These are phyloP conservation scores for Lactifluus rugatus DNA, from an alignment of 768 basidiomycete genomes.

Conservation along the genomic window DNA sequence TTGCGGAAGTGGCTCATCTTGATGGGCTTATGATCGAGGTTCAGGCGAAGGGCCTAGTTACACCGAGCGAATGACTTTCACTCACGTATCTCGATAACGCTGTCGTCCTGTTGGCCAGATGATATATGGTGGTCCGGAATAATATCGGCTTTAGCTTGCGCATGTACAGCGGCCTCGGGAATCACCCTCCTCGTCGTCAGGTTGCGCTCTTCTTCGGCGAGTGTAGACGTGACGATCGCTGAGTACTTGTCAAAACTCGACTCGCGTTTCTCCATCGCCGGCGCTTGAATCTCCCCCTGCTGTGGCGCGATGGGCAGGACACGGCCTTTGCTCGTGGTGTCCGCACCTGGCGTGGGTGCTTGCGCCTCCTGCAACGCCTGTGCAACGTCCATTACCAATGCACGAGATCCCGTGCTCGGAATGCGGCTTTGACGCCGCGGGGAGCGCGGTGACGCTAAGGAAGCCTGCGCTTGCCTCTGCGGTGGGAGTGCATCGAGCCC, in stretches of 20 bases:
- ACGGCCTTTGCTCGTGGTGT: background rate
- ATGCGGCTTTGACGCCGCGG: conserved; percentile 44
- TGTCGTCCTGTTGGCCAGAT: background rate
- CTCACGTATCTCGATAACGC: conserved; percentile 29
- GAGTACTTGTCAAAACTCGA: conserved; percentile 64
- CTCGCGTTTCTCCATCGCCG: conserved; percentile 46
- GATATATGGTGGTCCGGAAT: background rate
- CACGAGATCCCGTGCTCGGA: conserved; percentile 58
- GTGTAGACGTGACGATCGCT: conserved; percentile 40
- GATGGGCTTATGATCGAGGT: conserved; percentile 19
- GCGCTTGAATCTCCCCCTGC: conserved; percentile 10
- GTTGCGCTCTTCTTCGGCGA: conserved; percentile 65
- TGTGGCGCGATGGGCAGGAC: background rate
- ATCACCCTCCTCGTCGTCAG: conserved; percentile 30
- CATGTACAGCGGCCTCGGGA: background rate
- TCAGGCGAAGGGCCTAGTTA: background rate
- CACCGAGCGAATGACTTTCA: background rate
- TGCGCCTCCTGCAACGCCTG: conserved; percentile 41
- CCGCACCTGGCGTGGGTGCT: background rate
- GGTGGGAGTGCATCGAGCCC: conserved; percentile 30
- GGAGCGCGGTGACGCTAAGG: conserved; percentile 17
- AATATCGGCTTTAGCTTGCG: too few species aligned
- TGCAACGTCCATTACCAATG: conserved; percentile 72
- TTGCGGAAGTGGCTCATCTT: conserved; percentile 36
- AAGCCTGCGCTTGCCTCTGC: background rate